Percentiles rank a stretch among this genome's conserved stretches.
Conservation (phyloP, 352 stramenopile genomes). For the Globisporangium emineosum region DNA sequence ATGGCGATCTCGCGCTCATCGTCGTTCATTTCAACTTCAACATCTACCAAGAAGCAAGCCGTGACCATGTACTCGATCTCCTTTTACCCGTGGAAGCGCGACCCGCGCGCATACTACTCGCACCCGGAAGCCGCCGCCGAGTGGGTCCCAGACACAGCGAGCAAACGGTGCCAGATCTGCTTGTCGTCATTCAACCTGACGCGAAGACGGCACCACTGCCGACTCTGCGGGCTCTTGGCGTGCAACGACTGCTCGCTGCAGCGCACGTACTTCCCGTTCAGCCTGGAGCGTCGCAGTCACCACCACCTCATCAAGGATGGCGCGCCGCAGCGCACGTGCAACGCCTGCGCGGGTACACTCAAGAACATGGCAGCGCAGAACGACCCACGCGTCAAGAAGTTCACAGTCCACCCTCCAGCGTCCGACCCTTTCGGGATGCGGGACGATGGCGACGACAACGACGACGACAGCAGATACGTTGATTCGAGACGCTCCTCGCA, state of each 20-base stretch:
- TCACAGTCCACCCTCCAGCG: constrained; percentile 24
- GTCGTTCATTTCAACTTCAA: not conserved
- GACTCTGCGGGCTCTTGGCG: constrained; percentile 66
- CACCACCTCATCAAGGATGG: constrained; percentile 71
- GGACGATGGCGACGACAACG: constrained; percentile 6
- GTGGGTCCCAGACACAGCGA: constrained; percentile 69
- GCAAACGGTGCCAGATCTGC: constrained; percentile 63
- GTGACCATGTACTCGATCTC: constrained; percentile 67
- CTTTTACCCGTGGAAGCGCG: constrained; percentile 78
- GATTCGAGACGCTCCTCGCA: not conserved
- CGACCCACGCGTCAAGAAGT: constrained; percentile 53
- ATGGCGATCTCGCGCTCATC: constrained; percentile 16
- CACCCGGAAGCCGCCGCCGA: constrained; percentile 61
- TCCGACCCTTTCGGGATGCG: constrained; percentile 6
- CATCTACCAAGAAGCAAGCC: constrained; percentile 21
- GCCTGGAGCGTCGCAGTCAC: constrained; percentile 38
- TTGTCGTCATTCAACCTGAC: constrained; percentile 48
- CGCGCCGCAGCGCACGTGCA: constrained; percentile 68
- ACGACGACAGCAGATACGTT: not conserved
- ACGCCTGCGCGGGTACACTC: constrained; percentile 57
- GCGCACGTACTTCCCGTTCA: constrained; percentile 67
- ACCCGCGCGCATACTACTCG: constrained; percentile 63
- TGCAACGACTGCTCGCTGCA: constrained; percentile 66
- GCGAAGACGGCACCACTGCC: constrained; percentile 84
- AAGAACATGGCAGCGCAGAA: constrained; percentile 58